Evolutionary conservation across 2,329 filamentous ascomycete species (phyloP).

Genomic region (Eutypella sp.): DNA sequence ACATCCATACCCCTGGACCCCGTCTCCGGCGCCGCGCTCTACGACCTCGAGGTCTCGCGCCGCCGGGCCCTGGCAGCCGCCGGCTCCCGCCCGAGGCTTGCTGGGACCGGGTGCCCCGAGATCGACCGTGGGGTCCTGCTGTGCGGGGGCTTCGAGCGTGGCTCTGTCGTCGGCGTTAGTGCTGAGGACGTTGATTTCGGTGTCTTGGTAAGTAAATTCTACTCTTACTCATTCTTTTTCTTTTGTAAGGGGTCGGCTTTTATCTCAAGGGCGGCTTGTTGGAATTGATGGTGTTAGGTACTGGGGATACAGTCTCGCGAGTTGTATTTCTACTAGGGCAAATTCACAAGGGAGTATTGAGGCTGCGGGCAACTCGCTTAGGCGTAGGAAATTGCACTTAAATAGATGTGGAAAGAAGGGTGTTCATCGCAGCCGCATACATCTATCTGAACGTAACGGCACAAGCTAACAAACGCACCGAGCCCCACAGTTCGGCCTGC

Average conservation of each 20-base stretch:
- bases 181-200: constrained; percentile 47
- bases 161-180: constrained; percentile 49
- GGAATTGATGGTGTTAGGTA: no score
- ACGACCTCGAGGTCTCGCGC: constrained; percentile 29
- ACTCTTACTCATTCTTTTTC: constrained; percentile 10
- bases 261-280: no score
- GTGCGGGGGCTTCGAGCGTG: constrained; percentile 42
- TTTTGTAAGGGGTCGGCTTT: background rate
- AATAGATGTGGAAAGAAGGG: no score
- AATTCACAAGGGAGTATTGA: no score
- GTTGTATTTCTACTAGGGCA: no score
- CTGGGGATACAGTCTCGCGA: no score
- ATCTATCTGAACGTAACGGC: no score
- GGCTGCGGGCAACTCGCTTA: no score
- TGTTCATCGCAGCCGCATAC: no score
- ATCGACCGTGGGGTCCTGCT: constrained; percentile 44
- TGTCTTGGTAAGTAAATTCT: constrained; percentile 34
- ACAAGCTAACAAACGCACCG: no score
- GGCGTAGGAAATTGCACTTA: no score
- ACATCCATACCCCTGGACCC: constrained; percentile 41
- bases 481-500: constrained; percentile 44
- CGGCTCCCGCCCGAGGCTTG: no score
- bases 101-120: constrained; percentile 41
- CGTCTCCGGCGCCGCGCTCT: constrained; percentile 38
- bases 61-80: constrained; percentile 25